phyloP scores from a whole-genome alignment of 495 filamentous ascomycete species.

The Penicillium flavigenum region DNA sequence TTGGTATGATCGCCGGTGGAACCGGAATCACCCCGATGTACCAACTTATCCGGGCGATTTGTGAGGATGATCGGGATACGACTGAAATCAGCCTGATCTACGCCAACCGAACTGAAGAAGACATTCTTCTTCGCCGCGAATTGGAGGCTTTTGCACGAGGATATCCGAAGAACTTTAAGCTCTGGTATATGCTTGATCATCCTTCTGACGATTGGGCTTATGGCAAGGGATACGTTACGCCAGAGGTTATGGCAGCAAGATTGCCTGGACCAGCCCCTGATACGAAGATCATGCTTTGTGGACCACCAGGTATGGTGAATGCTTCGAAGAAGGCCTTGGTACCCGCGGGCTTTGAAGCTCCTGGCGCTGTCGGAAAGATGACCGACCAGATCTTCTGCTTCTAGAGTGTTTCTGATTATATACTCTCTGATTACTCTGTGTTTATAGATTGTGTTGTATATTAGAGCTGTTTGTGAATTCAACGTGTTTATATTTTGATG shows the following conservation, averaged over 20 bases:
- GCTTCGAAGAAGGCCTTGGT: constrained; percentile 33
- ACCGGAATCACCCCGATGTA: constrained; percentile 58
- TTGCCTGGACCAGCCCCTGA: constrained; percentile 20
- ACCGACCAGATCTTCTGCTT: constrained; percentile 35
- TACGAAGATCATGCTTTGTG: constrained; percentile 35
- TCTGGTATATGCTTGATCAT: constrained; percentile 42
- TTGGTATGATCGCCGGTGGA: constrained; percentile 52
- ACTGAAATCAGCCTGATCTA: constrained; percentile 48
- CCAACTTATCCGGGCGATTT: constrained; percentile 49
- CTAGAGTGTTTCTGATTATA: constrained; percentile 9
- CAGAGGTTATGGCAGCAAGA: constrained; percentile 19
- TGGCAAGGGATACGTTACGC: constrained; percentile 24
- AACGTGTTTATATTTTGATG: not conserved
- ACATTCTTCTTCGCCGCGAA: constrained; percentile 39
- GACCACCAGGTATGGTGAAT: constrained; percentile 35
- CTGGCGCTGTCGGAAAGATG: constrained; percentile 32
- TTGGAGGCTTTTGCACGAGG: constrained; percentile 43
- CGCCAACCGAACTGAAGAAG: constrained; percentile 34
- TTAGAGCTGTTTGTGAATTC: constrained; percentile 1
- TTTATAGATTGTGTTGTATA: not conserved
- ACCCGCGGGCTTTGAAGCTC: constrained; percentile 27
- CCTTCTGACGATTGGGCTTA: constrained; percentile 23
- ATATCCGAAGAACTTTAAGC: constrained; percentile 38
- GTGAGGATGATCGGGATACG: constrained; percentile 43
- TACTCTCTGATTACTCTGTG: not conserved